Conservation (phyloP, 352 stramenopile species). For the Aphanomyces astaci region DNA sequence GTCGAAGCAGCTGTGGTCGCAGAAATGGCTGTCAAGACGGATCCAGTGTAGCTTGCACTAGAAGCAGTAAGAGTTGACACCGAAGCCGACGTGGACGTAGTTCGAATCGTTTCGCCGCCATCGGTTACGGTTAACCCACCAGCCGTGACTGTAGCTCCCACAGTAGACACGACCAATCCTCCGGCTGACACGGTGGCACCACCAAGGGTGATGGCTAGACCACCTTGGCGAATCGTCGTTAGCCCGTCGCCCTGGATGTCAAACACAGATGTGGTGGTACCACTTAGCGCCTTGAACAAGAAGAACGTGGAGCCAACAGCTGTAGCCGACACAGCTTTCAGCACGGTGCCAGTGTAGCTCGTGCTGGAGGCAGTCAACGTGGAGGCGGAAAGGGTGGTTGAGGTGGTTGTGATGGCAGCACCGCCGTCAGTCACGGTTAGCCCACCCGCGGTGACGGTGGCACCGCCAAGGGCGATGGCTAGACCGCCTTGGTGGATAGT, state of each 20-base stretch:
- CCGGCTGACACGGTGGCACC: conserved; percentile 37
- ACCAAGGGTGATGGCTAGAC: conserved; percentile 32
- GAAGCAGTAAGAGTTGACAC: neutral
- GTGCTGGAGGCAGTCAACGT: conserved; percentile 26
- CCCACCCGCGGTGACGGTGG: conserved; percentile 33
- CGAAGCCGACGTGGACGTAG: neutral
- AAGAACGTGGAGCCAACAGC: conserved; percentile 33
- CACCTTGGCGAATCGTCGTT: conserved; percentile 38
- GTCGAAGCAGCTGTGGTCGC: neutral
- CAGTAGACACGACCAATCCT: conserved; percentile 33
- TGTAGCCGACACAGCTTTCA: conserved; percentile 24
- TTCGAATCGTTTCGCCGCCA: conserved; percentile 28
- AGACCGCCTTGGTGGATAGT: conserved; percentile 38
- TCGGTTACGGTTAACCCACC: conserved; percentile 31
- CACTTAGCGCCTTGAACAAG: conserved; percentile 36
- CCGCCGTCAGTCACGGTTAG: conserved; percentile 34
- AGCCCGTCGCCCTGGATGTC: conserved; percentile 37
- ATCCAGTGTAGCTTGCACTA: neutral
- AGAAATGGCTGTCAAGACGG: neutral
- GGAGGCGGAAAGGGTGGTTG: conserved; percentile 24
- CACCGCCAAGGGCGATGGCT: conserved; percentile 31
- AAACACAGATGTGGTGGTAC: conserved; percentile 31
- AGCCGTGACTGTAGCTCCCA: conserved; percentile 33
- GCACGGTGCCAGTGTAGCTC: conserved; percentile 26
- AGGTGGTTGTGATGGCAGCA: conserved; percentile 26